A percentile compares a stretch with the other conserved stretches of the same genome.
These are phyloP conservation scores for Paramecium tetraurelia DNA, from an alignment of 73 alveolate genomes.

Conservation along the genomic window DNA sequence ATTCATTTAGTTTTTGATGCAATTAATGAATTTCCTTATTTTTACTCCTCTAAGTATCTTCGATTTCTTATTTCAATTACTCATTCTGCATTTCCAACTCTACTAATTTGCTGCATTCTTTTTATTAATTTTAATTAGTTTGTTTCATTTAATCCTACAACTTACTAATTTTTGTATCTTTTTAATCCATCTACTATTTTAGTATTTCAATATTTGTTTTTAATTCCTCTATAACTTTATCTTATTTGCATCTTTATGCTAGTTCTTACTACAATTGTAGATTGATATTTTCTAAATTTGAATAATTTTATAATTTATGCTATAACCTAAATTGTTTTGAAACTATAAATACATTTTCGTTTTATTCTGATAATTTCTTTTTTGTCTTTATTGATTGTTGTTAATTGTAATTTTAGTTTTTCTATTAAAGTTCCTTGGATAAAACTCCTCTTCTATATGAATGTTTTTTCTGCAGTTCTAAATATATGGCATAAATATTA, in stretches of 20 bases:
- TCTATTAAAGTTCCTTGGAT: neutral
- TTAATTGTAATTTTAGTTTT: neutral
- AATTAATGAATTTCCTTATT: conserved; percentile 1
- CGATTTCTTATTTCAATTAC: neutral
- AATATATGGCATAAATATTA: neutral
- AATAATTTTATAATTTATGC: neutral
- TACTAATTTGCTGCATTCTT: neutral
- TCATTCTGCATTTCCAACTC: neutral
- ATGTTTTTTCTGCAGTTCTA: neutral
- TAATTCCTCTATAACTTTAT: neutral
- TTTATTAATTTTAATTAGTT: neutral
- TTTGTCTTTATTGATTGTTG: neutral
- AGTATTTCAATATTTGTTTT: neutral
- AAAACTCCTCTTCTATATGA: neutral
- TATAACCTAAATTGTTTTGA: neutral
- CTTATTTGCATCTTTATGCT: neutral
- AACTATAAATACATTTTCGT: neutral
- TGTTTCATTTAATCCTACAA: neutral
- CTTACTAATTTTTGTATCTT: neutral
- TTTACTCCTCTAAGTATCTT: neutral
- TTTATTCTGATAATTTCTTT: neutral
- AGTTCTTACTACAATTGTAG: neutral
- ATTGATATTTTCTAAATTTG: neutral
- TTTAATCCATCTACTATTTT: neutral
- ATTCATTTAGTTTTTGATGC: neutral